Evolutionary conservation across 2,329 filamentous ascomycete genomes (phyloP), one percentile per base, ranked within the genome.

Genomic region (Venturiaceae sp.): DNA sequence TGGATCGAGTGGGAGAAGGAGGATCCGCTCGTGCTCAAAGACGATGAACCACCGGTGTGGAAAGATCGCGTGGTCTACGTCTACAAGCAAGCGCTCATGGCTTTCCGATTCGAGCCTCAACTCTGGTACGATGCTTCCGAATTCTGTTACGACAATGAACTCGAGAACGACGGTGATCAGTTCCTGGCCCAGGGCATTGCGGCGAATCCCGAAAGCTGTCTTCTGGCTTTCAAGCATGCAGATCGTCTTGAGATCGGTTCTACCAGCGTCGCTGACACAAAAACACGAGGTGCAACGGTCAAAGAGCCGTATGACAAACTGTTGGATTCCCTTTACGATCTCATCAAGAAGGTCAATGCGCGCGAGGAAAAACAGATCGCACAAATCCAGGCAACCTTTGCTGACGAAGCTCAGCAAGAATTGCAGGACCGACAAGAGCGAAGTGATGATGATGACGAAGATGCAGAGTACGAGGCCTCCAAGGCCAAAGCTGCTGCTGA

Each of bases 1-100:
- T 99, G 95, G 94, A 87, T 99, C 63, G 79, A 85, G 4, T 99
- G 92, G 91, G 94, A 99, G 73, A 95, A 92, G 72, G 86, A 88
- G 19, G 94, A 99, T 67, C 91, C 90, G 1, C 77, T 99, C 3
- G 89, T 95, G 26, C 77, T 97, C 57, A 88, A 89, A 68, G 92
- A 97, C 57, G 92, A 97, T 64, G 34, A 53, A 16, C 60, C 52
- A 23, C 81, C 84, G 56, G 80, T 83, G 6, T 94, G 87, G 72
- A 87, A 87, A 64, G 82, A 87, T 63, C 86, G 94, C 41, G 83
- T 97, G 44, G 72, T 96, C 7, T 95, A 95, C 71, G 87, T 90
- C 63, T 97, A 96, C 77, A 94, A 91, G 70, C 92, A 96, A 70
- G 90, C 92, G 4, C 76, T 95, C 52, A 96, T 96, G 88, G 87